Conservation (phyloP, 768 basidiomycete genomes). For the Mycena filopes region DNA sequence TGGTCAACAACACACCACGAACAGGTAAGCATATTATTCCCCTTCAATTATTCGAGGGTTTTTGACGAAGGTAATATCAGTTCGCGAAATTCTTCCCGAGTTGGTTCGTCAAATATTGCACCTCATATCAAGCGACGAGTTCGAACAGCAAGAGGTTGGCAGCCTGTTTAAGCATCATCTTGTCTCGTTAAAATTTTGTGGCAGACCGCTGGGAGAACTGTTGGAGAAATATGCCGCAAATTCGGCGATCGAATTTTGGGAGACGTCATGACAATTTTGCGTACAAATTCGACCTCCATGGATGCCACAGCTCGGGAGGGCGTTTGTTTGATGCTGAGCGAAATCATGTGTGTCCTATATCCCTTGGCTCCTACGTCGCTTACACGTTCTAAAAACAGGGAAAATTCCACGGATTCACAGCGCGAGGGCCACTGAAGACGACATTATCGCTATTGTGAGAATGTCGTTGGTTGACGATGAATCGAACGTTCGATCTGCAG, state of each 20-base stretch:
- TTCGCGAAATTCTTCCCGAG: constrained; percentile 90
- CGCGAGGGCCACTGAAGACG: constrained; percentile 89
- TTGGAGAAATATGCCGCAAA: constrained; percentile 91
- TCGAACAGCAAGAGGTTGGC: constrained; percentile 90
- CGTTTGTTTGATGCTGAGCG: constrained; percentile 87
- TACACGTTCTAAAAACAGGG: constrained; percentile 56
- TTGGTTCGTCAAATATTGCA: constrained; percentile 82
- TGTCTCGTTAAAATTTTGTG: constrained; percentile 14
- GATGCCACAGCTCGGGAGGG: constrained; percentile 81
- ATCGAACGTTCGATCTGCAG: constrained; percentile 83
- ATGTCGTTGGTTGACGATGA: constrained; percentile 90
- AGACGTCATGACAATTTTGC: constrained; percentile 85
- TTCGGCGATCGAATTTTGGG: constrained; percentile 92
- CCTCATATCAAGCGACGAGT: constrained; percentile 80
- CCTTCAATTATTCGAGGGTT: background rate
- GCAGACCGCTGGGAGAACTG: constrained; percentile 91
- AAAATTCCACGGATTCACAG: constrained; percentile 84
- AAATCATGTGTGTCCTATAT: constrained; percentile 76
- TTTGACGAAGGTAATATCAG: constrained; percentile 47
- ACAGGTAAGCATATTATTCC: constrained; percentile 64
- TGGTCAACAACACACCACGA: constrained; percentile 93
- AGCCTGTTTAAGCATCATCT: background rate
- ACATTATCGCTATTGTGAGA: constrained; percentile 88
- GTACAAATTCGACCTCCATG: constrained; percentile 67
- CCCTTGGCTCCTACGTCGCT: background rate